These are phyloP conservation scores for Nicotiana noctiflora DNA, from an alignment of 257 asterid genomes.

Conservation along the genomic window DNA sequence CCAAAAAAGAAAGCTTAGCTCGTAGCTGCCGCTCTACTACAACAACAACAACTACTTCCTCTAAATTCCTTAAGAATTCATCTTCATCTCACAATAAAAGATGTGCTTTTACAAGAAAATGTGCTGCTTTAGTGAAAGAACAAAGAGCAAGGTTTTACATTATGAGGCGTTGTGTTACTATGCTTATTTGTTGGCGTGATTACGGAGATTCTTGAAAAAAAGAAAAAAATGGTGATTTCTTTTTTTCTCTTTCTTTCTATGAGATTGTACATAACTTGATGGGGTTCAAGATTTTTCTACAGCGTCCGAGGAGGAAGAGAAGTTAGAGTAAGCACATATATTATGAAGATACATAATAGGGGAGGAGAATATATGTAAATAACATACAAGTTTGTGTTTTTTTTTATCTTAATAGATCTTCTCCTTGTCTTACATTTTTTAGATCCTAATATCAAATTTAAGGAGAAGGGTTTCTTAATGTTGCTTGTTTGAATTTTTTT, in stretches of 20 bases:
- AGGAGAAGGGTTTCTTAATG: not conserved
- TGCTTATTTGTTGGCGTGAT: slow-evolving; percentile 88
- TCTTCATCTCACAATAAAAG: slow-evolving; percentile 25
- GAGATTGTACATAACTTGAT: slow-evolving; percentile 36
- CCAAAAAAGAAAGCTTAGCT: slow-evolving; percentile 26
- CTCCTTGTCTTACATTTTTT: not conserved
- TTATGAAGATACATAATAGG: too few relatives aligned
- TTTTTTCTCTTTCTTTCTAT: slow-evolving; percentile 40
- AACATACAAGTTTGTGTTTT: too few relatives aligned
- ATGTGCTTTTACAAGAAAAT: slow-evolving; percentile 69
- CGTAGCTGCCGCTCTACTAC: slow-evolving; percentile 20
- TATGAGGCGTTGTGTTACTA: slow-evolving; percentile 85
- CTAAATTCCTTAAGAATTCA: slow-evolving; percentile 18
- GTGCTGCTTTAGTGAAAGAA: slow-evolving; percentile 70
- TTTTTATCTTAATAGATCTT: too few relatives aligned
- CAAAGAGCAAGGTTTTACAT: slow-evolving; percentile 85
- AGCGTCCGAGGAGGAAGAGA: slow-evolving; percentile 61
- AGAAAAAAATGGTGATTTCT: not conserved
- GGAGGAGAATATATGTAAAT: too few relatives aligned
- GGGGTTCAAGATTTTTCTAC: slow-evolving; percentile 23
- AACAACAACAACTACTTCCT: not conserved
- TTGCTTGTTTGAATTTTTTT: not conserved
- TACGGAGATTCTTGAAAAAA: slow-evolving; percentile 48
- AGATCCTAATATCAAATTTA: not conserved
- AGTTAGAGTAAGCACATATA: slow-evolving; percentile 16